A percentile compares a stretch with the other conserved stretches of the same genome.
Evolutionary conservation across 2,329 filamentous ascomycete species (phyloP).

Genomic region (Madurella mycetomatis): DNA sequence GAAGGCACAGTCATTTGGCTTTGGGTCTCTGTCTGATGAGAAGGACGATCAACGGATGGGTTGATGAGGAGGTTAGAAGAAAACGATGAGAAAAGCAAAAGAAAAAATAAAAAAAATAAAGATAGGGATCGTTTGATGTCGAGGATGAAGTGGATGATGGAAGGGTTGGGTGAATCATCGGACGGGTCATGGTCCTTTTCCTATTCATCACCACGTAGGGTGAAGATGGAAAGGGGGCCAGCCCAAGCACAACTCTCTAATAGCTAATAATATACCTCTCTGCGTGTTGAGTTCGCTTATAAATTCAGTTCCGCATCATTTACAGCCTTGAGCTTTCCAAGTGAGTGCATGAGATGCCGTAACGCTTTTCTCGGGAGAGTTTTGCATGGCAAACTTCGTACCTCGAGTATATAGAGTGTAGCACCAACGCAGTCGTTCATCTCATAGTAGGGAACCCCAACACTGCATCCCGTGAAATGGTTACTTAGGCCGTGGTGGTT

Average conservation of each 20-base stretch:
- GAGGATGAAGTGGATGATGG: constrained; percentile 1
- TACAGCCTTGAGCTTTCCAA: no score
- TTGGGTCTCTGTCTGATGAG: constrained; percentile 18
- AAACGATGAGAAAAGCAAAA: constrained; percentile 12
- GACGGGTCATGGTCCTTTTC: constrained; percentile 12
- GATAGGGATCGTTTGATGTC: constrained; percentile 19
- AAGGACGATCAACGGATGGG: constrained; percentile 9
- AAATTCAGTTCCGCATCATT: no score
- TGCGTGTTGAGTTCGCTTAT: constrained; percentile 28
- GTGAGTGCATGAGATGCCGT: no score
- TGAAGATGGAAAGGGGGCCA: constrained; percentile 1
- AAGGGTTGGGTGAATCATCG: constrained; percentile 5
- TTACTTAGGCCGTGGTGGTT: no score
- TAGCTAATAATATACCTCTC: constrained; percentile 33
- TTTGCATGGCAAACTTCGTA: no score
- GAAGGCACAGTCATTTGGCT: constrained; percentile 25
- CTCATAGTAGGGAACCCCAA: no score
- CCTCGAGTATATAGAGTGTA: no score
- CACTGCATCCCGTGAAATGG: no score
- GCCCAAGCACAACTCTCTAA: constrained; percentile 26
- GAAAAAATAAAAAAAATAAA: background rate
- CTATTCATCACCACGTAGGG: constrained; percentile 10
- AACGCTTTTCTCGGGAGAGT: no score
- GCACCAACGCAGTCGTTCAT: no score
- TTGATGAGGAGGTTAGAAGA: constrained; percentile 1